These are phyloP conservation scores for Solanum rostratum DNA, from an alignment of 257 asterid genomes.

Conservation along the genomic window DNA sequence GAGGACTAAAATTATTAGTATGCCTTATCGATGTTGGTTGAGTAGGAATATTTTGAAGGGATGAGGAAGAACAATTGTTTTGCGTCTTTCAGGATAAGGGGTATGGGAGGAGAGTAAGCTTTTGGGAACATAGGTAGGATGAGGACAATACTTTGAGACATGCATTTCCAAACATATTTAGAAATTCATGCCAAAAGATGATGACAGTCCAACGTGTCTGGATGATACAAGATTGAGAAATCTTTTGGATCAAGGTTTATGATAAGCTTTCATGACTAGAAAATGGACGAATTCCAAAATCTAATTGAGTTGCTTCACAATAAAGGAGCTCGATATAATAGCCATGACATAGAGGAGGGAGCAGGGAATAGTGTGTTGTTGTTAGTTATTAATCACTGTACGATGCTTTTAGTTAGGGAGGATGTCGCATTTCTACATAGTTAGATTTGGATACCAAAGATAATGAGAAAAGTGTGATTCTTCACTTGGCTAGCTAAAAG, in stretches of 20 bases:
- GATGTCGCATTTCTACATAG: neutral
- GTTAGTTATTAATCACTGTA: neutral
- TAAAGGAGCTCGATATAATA: neutral
- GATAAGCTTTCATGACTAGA: neutral
- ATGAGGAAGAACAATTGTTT: neutral
- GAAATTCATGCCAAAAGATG: neutral
- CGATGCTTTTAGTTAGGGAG: neutral
- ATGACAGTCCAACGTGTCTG: neutral
- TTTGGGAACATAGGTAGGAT: neutral
- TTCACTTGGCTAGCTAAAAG: neutral
- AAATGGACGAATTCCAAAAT: neutral
- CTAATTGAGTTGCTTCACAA: neutral
- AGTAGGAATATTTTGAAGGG: neutral
- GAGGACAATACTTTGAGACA: neutral
- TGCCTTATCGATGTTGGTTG: neutral
- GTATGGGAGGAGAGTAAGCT: neutral
- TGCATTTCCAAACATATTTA: neutral
- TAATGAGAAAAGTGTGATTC: neutral
- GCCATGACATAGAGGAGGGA: neutral
- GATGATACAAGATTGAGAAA: neutral
- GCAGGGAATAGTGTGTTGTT: neutral
- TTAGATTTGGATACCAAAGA: neutral
- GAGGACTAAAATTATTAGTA: neutral
- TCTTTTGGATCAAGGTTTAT: neutral
- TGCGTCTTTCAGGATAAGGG: neutral